These are phyloP conservation scores for Eucalyptus lansdowneana DNA, from an alignment of 345 rosid species.

Conservation along the genomic window DNA sequence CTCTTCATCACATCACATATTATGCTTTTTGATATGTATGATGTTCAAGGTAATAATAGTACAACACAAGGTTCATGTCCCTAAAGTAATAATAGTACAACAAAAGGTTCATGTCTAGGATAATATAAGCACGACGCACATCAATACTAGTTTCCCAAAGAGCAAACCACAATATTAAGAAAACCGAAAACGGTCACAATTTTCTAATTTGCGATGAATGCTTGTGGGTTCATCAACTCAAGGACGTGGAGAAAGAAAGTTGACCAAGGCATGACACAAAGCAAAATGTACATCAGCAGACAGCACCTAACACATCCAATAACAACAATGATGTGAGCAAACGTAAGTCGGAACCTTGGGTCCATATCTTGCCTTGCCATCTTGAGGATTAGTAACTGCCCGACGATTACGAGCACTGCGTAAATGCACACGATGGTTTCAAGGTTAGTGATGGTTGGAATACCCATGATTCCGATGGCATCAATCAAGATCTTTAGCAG, in stretches of 20 bases:
- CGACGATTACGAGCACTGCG: fast-evolving
- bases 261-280: fast-evolving
- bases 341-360: not conserved
- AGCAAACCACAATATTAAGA: not conserved
- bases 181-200: not conserved
- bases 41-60: not conserved
- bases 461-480: not conserved
- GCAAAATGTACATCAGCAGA: not conserved
- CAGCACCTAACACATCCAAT: not conserved
- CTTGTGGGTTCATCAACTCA: not conserved
- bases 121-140: not conserved
- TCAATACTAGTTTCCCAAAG: not conserved
- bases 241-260: not conserved
- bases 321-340: not conserved
- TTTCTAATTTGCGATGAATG: not conserved
- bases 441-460: not conserved
- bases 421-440: not conserved
- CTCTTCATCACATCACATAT: not conserved
- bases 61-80: not conserved
- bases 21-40: not conserved
- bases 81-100: too few species aligned
- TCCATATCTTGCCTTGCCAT: not conserved
- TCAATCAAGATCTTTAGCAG: not conserved
- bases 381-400: not conserved
- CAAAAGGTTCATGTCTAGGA: not conserved